Base-by-base conservation (phyloP, 208 protist genomes). In the Tritrichomonas foetus region DNA sequence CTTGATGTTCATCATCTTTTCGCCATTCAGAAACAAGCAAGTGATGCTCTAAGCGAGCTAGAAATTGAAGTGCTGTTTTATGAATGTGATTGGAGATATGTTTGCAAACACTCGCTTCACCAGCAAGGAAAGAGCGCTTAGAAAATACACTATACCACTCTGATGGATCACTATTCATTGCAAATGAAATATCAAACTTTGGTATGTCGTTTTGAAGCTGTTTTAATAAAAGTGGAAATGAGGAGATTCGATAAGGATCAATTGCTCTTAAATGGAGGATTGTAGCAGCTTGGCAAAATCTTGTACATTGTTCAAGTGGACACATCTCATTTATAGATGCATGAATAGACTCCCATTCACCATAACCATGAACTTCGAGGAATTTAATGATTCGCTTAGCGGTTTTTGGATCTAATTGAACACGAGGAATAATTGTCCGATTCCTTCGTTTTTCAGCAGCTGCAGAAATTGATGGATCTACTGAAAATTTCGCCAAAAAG, bases 221-320 rank as follows among this genome's bases (percentile, higher is more conserved):
- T n/a, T 61, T 22, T 27, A 89, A 39, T n/a, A 89, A 57, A 33
- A 89, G n/a, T 39, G 78, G 78, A 57, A 89, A 89, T 39, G 47
- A 53, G 0, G 44, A n/a, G 1, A 89, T 33, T 55, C 11, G 3
- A 0, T 3, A 3, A 3, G 27, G n/a, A n/a, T 89, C 47, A 49
- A 89, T n/a, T 53, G 78, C 78, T 61, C 78, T 25, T 22, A 89
- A 89, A 36, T 89, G 78, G 2, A 89, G 27, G 11, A 89, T 53
- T n/a, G 47, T 57, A 20, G 78, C 78, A 16, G 16, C 78, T 33
- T 44, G 41, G 5, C 47, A 89, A 49, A 89, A 89, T 39, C 41
- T 53, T 47, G 9, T n/a, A 16, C 53, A 5, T 50, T 89, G 78
- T 33, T 89, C 78, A 57, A 89, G 33, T 22, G 78, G 78, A 57